Evolutionary conservation across 2,329 filamentous ascomycete genomes (phyloP), one percentile per base, ranked within the genome.

Genomic region (Colletotrichum sp.): DNA sequence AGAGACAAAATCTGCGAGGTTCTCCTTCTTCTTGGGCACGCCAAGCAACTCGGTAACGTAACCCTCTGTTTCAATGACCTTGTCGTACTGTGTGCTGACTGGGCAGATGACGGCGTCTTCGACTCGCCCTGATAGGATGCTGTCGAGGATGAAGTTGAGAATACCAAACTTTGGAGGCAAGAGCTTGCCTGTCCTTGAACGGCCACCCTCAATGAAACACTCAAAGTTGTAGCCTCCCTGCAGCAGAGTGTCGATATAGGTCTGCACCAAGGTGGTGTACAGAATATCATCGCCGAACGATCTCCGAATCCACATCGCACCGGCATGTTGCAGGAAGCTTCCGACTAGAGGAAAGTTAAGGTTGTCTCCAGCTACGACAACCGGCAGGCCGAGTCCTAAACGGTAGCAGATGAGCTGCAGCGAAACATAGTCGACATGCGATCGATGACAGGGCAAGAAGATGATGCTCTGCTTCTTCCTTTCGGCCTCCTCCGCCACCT

Each of bases 71-170:
- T 99, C 97, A 76, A 99, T 98, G 72, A 99, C 97, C 83, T 99
- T 99, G 88, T 99, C 97, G 82, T 99, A 99, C 83, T 99, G 97
- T 1, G 96, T 98, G 84, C 95, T 98, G 62, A 99, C 97, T 0
- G 97, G 97, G 80, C 96, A 98, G 69, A 99, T 95, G 57, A 98
- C 95, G 36, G 95, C 94, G 84, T 99, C 97, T 63, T 98, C 89
- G 1, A 98, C 96, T 8, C 96, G 91, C 1, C 96, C 96, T 0
- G 95, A 98, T 8, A 98, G 87, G 16, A 99, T 89, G 79, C 95
- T 98, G 80, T 99, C 97, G 21, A 99, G 87, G 52, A 99, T 91
- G 80, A 98, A 99, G 81, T 92, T 95, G 32, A 99, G 87, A 75
- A 99, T 98, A 12, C 97, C 97, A 79, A 99, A 99, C 82, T 99